phyloP scores from a whole-genome alignment of 2,329 filamentous ascomycete species.

The Aspergillus pseudoglaucus region DNA sequence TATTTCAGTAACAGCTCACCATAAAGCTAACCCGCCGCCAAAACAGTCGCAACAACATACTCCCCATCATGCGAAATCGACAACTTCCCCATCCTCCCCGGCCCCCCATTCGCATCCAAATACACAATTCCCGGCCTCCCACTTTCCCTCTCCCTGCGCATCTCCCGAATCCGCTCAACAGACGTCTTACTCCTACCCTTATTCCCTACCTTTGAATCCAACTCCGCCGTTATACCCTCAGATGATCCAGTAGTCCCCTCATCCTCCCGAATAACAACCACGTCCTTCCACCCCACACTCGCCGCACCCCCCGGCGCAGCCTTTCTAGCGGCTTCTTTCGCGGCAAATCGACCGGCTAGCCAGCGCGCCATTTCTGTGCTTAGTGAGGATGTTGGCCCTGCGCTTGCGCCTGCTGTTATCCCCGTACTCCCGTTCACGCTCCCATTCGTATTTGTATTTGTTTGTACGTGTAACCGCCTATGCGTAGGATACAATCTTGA shows the following conservation, averaged over 20 bases:
- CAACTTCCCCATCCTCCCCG: conserved; percentile 53
- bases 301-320: conserved; percentile 53
- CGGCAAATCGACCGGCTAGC: conserved; percentile 56
- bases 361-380: conserved; percentile 34
- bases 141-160: conserved; percentile 10
- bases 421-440: neutral
- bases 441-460: neutral
- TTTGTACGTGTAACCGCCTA: neutral
- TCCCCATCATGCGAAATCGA: conserved; percentile 85
- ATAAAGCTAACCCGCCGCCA: conserved; percentile 25
- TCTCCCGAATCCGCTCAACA: conserved; percentile 2
- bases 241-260: conserved; percentile 1
- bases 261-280: conserved; percentile 39
- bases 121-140: conserved; percentile 35
- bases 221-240: neutral
- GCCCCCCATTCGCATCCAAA: conserved; percentile 13
- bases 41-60: conserved; percentile 55
- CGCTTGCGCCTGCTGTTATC: neutral
- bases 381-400: conserved; percentile 2
- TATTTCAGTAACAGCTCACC: too few species aligned
- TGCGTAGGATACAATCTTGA: neutral
- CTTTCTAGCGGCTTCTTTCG: conserved; percentile 70
- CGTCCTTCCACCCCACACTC: conserved; percentile 55
- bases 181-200: neutral
- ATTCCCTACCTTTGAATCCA: neutral